These are phyloP conservation scores for Pseudotulostoma volvatum DNA, from an alignment of 495 filamentous ascomycete genomes.

Conservation along the genomic window DNA sequence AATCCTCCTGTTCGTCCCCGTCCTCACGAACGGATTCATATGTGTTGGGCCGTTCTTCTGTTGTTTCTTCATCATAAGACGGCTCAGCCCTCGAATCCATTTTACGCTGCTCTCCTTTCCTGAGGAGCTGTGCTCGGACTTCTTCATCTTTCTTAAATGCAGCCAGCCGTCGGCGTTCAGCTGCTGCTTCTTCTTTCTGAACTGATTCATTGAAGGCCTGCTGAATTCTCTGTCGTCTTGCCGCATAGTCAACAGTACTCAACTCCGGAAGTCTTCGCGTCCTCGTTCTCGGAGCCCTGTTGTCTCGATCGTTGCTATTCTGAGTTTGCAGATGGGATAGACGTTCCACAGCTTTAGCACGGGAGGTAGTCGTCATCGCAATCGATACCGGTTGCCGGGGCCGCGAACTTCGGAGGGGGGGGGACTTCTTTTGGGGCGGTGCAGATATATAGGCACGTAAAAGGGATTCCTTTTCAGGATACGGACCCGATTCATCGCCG, in stretches of 20 bases:
- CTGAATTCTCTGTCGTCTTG: slow-evolving; percentile 58
- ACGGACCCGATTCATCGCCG: slow-evolving; percentile 18
- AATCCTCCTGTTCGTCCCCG: neutral
- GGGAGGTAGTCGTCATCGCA: slow-evolving; percentile 49
- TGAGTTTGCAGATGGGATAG: slow-evolving; percentile 27
- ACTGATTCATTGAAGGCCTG: slow-evolving; percentile 64
- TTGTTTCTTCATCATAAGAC: neutral
- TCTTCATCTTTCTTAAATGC: slow-evolving; percentile 21
- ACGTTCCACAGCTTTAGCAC: slow-evolving; percentile 39
- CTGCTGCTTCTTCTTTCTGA: slow-evolving; percentile 35
- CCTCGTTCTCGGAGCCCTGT: slow-evolving; percentile 22
- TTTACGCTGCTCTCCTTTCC: slow-evolving; percentile 15
- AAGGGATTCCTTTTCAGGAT: slow-evolving; percentile 30
- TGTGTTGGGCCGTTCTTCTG: neutral
- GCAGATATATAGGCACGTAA: slow-evolving; percentile 51
- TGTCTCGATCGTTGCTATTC: slow-evolving; percentile 12
- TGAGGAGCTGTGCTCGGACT: slow-evolving; percentile 14
- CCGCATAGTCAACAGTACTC: slow-evolving; percentile 62
- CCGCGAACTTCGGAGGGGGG: slow-evolving; percentile 65
- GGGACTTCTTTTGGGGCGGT: slow-evolving; percentile 46
- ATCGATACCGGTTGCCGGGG: slow-evolving; percentile 65
- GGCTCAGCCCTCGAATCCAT: slow-evolving; percentile 3
- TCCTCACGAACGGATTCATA: neutral
- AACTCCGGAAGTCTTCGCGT: slow-evolving; percentile 37
- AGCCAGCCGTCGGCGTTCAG: slow-evolving; percentile 26